phyloP scores from a whole-genome alignment of 2,329 filamentous ascomycete genomes.

The Fusarium sp. region DNA sequence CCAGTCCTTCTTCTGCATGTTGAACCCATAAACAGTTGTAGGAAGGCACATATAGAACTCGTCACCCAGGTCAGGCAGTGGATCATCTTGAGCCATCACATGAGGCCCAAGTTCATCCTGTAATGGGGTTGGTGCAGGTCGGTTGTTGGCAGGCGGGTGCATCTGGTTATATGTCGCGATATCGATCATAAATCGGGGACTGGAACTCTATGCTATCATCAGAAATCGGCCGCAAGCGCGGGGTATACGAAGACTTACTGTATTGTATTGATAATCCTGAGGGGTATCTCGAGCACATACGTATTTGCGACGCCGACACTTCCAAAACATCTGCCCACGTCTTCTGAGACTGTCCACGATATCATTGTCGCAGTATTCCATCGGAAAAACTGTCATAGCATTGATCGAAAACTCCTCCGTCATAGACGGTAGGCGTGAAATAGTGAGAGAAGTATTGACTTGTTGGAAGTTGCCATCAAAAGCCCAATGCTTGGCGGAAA shows the following conservation, averaged over 20 bases:
- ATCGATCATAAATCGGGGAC: neutral
- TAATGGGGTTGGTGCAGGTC: accelerated
- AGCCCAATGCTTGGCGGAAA: neutral
- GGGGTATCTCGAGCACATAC: neutral
- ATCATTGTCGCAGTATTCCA: accelerated
- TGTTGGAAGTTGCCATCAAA: neutral
- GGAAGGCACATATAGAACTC: neutral
- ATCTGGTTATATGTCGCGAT: neutral
- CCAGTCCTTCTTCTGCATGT: constrained; percentile 13
- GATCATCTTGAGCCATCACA: neutral
- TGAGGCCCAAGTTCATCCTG: neutral
- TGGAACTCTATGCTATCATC: neutral
- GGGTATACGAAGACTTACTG: neutral
- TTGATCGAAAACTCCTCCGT: neutral
- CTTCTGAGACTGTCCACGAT: accelerated
- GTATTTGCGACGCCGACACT: neutral
- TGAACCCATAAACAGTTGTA: neutral
- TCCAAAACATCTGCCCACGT: neutral
- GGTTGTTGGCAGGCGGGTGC: accelerated
- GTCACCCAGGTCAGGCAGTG: neutral
- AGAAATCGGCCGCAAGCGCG: accelerated
- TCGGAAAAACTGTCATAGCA: neutral
- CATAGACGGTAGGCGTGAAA: neutral
- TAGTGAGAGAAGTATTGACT: accelerated
- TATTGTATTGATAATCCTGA: accelerated